Evolutionary conservation across 768 basidiomycete species (phyloP).

Genomic region (Leccinellum albellum): DNA sequence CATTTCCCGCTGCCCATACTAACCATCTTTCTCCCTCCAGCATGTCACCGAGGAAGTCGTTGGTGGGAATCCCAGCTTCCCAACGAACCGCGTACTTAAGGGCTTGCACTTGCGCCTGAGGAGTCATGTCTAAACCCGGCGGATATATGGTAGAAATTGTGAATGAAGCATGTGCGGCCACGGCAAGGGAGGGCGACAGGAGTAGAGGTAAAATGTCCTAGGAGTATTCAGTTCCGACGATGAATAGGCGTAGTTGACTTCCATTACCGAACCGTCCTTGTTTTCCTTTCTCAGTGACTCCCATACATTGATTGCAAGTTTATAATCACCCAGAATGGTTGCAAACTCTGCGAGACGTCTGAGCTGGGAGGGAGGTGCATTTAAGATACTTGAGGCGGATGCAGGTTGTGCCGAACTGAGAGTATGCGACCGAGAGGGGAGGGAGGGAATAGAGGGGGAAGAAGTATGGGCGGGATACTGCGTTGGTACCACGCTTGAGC

Average conservation of each 20-base stretch:
- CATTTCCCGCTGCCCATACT: slow-evolving; percentile 80
- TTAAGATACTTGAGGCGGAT: slow-evolving; percentile 11
- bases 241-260: not conserved
- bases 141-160: slow-evolving; percentile 51
- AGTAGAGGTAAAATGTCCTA: slow-evolving; percentile 83
- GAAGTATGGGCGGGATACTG: slow-evolving; percentile 36
- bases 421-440: slow-evolving; percentile 37
- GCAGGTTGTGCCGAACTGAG: slow-evolving; percentile 33
- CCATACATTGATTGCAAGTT: slow-evolving; percentile 79
- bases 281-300: slow-evolving; percentile 83
- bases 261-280: slow-evolving; percentile 74
- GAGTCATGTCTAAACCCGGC: slow-evolving; percentile 44
- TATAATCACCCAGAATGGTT: slow-evolving; percentile 87
- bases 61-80: slow-evolving; percentile 59
- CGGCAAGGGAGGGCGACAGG: slow-evolving; percentile 59
- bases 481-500: slow-evolving; percentile 53
- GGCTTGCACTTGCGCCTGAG: slow-evolving; percentile 65
- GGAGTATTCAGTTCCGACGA: slow-evolving; percentile 7
- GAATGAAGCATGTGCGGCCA: slow-evolving; percentile 57
- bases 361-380: slow-evolving; percentile 58
- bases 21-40: slow-evolving; percentile 84
- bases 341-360: slow-evolving; percentile 94
- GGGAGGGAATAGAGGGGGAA: slow-evolving; percentile 37
- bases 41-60: slow-evolving; percentile 53
- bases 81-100: slow-evolving; percentile 70